These are phyloP conservation scores for Ilex asprella DNA, from an alignment of 257 asterid species.

Conservation along the genomic window DNA sequence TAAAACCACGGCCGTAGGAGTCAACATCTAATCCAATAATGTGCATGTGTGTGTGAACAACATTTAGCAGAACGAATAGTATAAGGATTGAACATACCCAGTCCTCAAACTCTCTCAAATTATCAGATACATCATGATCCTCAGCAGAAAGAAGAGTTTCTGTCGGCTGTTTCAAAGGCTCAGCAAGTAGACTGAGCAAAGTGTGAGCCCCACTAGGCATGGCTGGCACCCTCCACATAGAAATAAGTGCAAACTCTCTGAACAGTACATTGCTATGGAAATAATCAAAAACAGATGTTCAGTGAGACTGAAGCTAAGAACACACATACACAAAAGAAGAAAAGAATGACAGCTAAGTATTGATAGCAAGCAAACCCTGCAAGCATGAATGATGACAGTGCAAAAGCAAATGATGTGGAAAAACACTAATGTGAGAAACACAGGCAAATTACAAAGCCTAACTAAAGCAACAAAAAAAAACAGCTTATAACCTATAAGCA, in stretches of 20 bases:
- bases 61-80: constrained; percentile 1
- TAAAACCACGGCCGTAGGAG: constrained; percentile 18
- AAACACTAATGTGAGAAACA: not conserved
- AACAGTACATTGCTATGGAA: constrained; percentile 77
- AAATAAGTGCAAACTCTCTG: constrained; percentile 92
- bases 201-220: constrained; percentile 92
- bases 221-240: constrained; percentile 98
- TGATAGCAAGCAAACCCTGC: too few species aligned
- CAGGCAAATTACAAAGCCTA: not conserved
- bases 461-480: not conserved
- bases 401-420: too few species aligned
- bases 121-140: constrained; percentile 57
- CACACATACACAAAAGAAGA: constrained; percentile 4
- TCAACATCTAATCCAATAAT: constrained; percentile 8
- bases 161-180: constrained; percentile 79
- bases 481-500: not conserved
- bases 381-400: not conserved
- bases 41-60: constrained; percentile 1
- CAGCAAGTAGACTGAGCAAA: constrained; percentile 89
- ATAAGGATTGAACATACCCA: constrained; percentile 53
- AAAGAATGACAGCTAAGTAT: not conserved
- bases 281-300: constrained; percentile 19
- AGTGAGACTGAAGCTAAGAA: constrained; percentile 16
- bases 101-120: constrained; percentile 85
- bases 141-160: constrained; percentile 51